phyloP scores from a whole-genome alignment of 352 stramenopile genomes.

The Pythium rhizo-oryzae region DNA sequence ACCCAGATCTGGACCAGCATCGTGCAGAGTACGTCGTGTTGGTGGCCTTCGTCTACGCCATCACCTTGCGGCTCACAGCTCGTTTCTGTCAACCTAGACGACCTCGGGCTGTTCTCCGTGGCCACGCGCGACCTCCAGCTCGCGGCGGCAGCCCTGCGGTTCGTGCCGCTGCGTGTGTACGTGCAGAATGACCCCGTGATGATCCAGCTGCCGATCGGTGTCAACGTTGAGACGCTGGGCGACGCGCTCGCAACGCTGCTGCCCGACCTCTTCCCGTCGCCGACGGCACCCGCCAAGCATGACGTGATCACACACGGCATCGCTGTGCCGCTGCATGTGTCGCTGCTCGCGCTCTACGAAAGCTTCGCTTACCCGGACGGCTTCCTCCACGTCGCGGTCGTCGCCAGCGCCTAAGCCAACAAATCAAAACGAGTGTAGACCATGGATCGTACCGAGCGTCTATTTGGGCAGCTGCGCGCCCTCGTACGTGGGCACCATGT shows the following conservation, averaged over 20 bases:
- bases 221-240: conserved; percentile 43
- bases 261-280: conserved; percentile 56
- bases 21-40: conserved; percentile 48
- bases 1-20: conserved; percentile 82
- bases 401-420: conserved; percentile 10
- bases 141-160: conserved; percentile 38
- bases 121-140: conserved; percentile 54
- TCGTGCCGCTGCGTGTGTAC: conserved; percentile 70
- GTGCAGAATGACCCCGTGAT: conserved; percentile 55
- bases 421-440: not conserved
- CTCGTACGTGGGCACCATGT: conserved; percentile 97
- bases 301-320: conserved; percentile 50
- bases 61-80: too few species aligned
- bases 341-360: conserved; percentile 64
- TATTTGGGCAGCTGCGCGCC: conserved; percentile 38
- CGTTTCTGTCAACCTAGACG: too few species aligned
- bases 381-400: conserved; percentile 69
- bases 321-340: conserved; percentile 43
- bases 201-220: conserved; percentile 67
- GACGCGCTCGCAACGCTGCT: conserved; percentile 63
- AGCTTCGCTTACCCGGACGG: conserved; percentile 74
- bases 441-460: not conserved
- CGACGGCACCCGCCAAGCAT: conserved; percentile 1
- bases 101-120: conserved; percentile 45
- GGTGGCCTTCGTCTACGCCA: too few species aligned